A percentile compares a stretch with the other conserved stretches of the same genome.
Evolutionary conservation across 2,329 filamentous ascomycete species (phyloP).

Genomic region (Boeremia lycopersici): DNA sequence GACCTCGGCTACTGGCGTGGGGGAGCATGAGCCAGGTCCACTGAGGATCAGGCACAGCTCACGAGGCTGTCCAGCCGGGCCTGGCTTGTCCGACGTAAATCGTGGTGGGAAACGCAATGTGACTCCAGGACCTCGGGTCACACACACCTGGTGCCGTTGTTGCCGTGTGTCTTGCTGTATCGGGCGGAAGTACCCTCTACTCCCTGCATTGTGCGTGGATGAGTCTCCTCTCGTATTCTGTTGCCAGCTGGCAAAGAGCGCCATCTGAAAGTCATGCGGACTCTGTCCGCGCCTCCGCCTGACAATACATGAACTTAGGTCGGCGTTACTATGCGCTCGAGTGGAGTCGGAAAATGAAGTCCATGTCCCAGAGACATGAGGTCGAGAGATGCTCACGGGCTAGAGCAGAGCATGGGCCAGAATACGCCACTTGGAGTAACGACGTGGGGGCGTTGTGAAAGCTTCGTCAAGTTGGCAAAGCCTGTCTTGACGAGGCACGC

Average conservation of each 20-base stretch:
- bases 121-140: slow-evolving; percentile 1
- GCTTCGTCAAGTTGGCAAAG: slow-evolving; percentile 4
- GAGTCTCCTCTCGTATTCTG: not conserved
- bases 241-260: not conserved
- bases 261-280: not conserved
- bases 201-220: not conserved
- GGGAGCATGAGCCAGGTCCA: slow-evolving; percentile 28
- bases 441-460: slow-evolving; percentile 30
- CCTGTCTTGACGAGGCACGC: slow-evolving; percentile 4
- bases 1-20: slow-evolving; percentile 36
- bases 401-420: slow-evolving; percentile 22
- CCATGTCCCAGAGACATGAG: slow-evolving; percentile 9
- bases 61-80: slow-evolving; percentile 24
- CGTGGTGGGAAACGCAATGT: slow-evolving; percentile 39
- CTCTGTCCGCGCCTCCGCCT: not conserved
- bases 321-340: slow-evolving; percentile 3
- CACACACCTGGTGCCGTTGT: not conserved
- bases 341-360: slow-evolving; percentile 3
- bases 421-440: slow-evolving; percentile 27
- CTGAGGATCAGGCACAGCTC: slow-evolving; percentile 41
- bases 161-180: not conserved
- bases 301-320: not conserved
- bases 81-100: slow-evolving; percentile 23
- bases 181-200: not conserved
- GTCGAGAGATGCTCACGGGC: slow-evolving; percentile 25